These are phyloP conservation scores for Geranomyces variabilis DNA, from an alignment of 192 early-diverging fungal genomes.

Conservation along the genomic window DNA sequence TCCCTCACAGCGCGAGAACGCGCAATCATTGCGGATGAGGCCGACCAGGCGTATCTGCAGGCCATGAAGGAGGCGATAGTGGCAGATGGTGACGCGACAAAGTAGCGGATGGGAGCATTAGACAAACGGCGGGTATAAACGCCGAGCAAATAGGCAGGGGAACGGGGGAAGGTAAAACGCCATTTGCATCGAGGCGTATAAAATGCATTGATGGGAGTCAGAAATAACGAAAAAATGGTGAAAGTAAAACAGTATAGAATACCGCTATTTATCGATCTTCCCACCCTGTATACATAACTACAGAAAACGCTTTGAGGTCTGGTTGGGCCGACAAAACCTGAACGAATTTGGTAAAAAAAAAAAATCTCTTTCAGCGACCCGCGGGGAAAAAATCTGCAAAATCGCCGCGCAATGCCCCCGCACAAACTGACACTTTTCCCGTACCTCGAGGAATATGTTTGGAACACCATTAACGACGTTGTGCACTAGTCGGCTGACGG, in stretches of 20 bases:
- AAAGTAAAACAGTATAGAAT: neutral
- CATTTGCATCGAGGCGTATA: no score
- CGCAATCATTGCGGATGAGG: slow-evolving; percentile 31
- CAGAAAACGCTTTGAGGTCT: slow-evolving; percentile 49
- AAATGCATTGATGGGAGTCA: no score
- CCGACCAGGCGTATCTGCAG: slow-evolving; percentile 27
- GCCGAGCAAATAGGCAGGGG: no score
- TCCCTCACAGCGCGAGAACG: slow-evolving; percentile 16
- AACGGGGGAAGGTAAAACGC: no score
- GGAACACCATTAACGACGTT: slow-evolving; percentile 43
- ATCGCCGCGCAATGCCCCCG: no score
- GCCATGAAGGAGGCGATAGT: neutral
- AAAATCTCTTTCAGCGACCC: neutral
- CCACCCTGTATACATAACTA: slow-evolving; percentile 54
- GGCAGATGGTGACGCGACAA: neutral
- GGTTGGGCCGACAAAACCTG: slow-evolving; percentile 40
- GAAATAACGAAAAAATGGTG: no score
- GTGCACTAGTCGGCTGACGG: slow-evolving; percentile 40
- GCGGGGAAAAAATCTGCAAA: neutral
- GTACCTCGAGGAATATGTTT: slow-evolving; percentile 49
- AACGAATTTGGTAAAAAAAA: neutral
- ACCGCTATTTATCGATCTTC: slow-evolving; percentile 37
- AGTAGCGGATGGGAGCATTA: neutral
- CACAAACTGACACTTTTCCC: no score
- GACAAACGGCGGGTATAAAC: no score